Evolutionary conservation across 345 rosid genomes (phyloP).

Genomic region (Toxicodendron radicans): DNA sequence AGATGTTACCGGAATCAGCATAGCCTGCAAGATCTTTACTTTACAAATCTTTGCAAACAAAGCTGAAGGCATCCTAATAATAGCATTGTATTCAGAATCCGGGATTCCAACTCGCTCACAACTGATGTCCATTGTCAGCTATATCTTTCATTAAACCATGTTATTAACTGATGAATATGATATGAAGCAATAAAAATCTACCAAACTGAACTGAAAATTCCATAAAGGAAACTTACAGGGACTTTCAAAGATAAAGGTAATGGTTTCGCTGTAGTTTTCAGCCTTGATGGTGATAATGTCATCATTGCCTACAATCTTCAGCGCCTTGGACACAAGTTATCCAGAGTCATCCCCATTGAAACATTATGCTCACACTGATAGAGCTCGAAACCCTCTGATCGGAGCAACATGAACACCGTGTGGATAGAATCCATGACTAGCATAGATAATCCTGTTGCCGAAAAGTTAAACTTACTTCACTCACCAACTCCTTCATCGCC

Average conservation of each 20-base stretch:
- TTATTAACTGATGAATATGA: too few species aligned
- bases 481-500: conserved; percentile 84
- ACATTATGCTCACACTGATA: conserved; percentile 88
- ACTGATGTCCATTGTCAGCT: conserved; percentile 58
- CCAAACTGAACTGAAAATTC: too few species aligned
- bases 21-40: conserved; percentile 84
- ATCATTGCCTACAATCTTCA: conserved; percentile 89
- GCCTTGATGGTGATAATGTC: conserved; percentile 97
- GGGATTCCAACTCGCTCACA: conserved; percentile 97
- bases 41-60: conserved; percentile 87
- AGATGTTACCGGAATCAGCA: conserved; percentile 75
- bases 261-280: conserved; percentile 91
- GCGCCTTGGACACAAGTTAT: conserved; percentile 92
- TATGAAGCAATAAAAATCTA: too few species aligned
- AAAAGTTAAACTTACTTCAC: conserved; percentile 79
- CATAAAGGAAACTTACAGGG: conserved; percentile 58
- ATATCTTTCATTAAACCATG: too few species aligned
- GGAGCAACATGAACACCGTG: conserved; percentile 81
- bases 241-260: conserved; percentile 98
- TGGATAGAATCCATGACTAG: conserved; percentile 99
- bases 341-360: conserved; percentile 97
- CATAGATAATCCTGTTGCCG: conserved; percentile 88
- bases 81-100: conserved; percentile 92
- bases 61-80: conserved; percentile 90
- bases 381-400: conserved; percentile 98